Conservation (phyloP, 352 stramenopile species). For the Phytophthora lateralis region DNA sequence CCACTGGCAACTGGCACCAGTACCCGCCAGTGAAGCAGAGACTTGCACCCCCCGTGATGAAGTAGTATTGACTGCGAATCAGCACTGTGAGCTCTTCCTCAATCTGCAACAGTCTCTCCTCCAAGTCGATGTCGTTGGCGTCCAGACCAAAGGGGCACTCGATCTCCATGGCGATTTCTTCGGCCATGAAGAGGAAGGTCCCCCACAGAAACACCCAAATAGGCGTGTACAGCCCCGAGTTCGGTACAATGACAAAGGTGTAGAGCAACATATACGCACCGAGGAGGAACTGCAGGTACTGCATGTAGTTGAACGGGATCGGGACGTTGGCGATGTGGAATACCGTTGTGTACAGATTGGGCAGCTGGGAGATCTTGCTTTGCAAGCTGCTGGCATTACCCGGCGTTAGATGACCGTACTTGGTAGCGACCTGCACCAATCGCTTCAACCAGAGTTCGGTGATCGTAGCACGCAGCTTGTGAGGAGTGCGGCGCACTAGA, state of each 20-base stretch:
- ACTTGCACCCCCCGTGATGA: conserved; percentile 57
- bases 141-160: conserved; percentile 78
- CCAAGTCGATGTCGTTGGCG: conserved; percentile 81
- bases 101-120: conserved; percentile 70
- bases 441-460: conserved; percentile 81
- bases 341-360: conserved; percentile 74
- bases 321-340: conserved; percentile 85
- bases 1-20: conserved; percentile 24
- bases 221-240: conserved; percentile 68
- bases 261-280: conserved; percentile 77
- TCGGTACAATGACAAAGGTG: conserved; percentile 76
- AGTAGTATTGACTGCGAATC: conserved; percentile 79
- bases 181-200: conserved; percentile 77
- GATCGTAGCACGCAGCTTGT: conserved; percentile 73
- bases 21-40: conserved; percentile 28
- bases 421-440: conserved; percentile 60
- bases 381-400: conserved; percentile 67
- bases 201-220: conserved; percentile 82
- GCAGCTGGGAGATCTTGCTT: conserved; percentile 66
- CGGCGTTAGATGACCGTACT: conserved; percentile 56
- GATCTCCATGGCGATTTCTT: conserved; percentile 81
- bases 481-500: conserved; percentile 52
- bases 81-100: conserved; percentile 80
- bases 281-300: conserved; percentile 75
- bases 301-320: conserved; percentile 87